Conservation (phyloP, 176 grass and related monocot species). For the Aegilops tauschii region DNA sequence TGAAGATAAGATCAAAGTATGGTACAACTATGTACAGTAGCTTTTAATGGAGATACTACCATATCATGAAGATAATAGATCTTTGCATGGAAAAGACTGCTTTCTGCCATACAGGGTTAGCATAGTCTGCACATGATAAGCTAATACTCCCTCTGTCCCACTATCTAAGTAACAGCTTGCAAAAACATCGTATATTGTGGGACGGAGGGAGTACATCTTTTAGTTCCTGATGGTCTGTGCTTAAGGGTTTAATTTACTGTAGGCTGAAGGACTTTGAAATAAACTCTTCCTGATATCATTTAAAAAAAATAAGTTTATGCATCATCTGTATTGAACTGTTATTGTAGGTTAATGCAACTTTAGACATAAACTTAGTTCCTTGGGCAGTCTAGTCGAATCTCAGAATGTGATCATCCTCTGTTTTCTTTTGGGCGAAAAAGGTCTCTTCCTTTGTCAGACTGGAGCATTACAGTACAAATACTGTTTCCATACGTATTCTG, state of each 20-base stretch:
- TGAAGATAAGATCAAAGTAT: background rate
- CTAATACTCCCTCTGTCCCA: background rate
- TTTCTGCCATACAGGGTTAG: background rate
- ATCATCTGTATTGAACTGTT: background rate
- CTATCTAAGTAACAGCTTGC: too few relatives aligned
- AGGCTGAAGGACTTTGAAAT: background rate
- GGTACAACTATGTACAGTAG: background rate
- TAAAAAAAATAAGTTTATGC: background rate
- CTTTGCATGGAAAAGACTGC: background rate
- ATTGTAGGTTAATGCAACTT: background rate
- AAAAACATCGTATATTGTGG: too few relatives aligned
- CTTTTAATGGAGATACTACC: background rate
- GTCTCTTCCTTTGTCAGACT: background rate
- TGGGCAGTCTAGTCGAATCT: background rate
- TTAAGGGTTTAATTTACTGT: background rate
- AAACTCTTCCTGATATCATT: background rate
- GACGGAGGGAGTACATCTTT: background rate
- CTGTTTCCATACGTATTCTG: background rate
- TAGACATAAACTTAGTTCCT: background rate
- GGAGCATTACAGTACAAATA: too few relatives aligned
- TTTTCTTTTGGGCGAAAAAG: background rate
- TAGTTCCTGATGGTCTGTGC: background rate
- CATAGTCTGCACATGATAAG: background rate
- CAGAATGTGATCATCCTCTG: background rate
- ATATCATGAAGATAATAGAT: background rate